Evolutionary conservation across 176 grass and related monocot species (phyloP).

Genomic region (Stipa capillata): DNA sequence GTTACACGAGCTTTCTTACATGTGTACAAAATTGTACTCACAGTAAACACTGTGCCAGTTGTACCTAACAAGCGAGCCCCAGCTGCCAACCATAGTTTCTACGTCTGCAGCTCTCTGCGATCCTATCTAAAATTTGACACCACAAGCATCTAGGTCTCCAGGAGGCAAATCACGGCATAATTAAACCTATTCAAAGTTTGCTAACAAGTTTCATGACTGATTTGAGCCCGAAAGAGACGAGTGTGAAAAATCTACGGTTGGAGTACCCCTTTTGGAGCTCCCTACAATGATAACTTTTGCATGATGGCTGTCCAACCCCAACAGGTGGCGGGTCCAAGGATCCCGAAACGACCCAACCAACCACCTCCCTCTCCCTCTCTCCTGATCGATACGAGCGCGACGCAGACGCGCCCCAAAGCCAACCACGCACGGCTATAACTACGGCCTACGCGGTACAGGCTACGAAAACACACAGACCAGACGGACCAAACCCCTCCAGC

Average conservation of each 20-base stretch:
- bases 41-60: not conserved
- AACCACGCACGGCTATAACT: not conserved
- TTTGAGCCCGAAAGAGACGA: not conserved
- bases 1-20: not conserved
- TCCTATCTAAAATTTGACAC: not conserved
- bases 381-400: not conserved
- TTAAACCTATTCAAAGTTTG: not conserved
- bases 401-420: not conserved
- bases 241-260: not conserved
- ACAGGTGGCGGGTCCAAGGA: constrained; percentile 13
- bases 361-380: not conserved
- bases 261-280: not conserved
- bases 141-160: not conserved
- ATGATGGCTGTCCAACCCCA: constrained; percentile 30
- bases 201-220: not conserved
- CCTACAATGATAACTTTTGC: not conserved
- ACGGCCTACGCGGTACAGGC: not conserved
- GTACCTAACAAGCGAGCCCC: not conserved
- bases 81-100: not conserved
- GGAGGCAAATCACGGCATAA: not conserved
- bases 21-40: not conserved
- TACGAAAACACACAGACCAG: not conserved
- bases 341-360: constrained; percentile 11
- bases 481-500: not conserved
- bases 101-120: not conserved